A percentile compares a stretch with the other conserved stretches of the same genome.
Evolutionary conservation across 208 protist species (phyloP).

Genomic region (Endotrypanum monterogeii): DNA sequence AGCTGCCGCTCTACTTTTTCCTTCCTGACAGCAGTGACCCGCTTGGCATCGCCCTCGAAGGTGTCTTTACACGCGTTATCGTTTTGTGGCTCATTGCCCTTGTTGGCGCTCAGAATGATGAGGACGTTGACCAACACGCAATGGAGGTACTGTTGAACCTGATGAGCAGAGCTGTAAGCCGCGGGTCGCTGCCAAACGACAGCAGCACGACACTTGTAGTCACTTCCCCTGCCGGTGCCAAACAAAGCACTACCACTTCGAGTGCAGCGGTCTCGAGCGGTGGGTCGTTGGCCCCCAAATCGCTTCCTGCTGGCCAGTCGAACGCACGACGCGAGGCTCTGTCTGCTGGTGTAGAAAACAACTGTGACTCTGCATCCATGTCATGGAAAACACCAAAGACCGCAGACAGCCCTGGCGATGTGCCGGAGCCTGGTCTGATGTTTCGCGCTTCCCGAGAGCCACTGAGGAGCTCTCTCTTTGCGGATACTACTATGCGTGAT

Average conservation of each 20-base stretch:
- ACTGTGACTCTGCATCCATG: neutral
- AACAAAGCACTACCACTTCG: constrained; percentile 16
- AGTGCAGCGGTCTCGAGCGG: constrained; percentile 13
- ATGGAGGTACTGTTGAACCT: constrained; percentile 64
- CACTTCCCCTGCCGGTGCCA: constrained; percentile 16
- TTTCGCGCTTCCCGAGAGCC: neutral
- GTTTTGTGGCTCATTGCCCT: constrained; percentile 58
- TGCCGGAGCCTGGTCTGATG: neutral
- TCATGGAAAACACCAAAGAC: neutral
- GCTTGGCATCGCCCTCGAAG: constrained; percentile 27
- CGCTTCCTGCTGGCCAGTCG: constrained; percentile 10
- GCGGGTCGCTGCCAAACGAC: constrained; percentile 44
- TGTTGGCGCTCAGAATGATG: constrained; percentile 55
- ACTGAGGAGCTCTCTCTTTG: neutral
- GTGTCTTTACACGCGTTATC: constrained; percentile 55
- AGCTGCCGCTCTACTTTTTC: constrained; percentile 68
- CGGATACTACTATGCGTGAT: neutral
- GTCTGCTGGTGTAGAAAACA: neutral
- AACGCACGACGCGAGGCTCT: neutral
- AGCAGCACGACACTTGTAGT: constrained; percentile 24
- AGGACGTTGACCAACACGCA: constrained; percentile 61
- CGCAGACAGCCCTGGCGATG: neutral
- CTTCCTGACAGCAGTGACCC: constrained; percentile 17
- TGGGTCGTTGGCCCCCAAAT: neutral
- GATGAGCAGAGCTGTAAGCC: constrained; percentile 36